phyloP scores from a whole-genome alignment of 768 basidiomycete genomes.

The Boletus sp. region DNA sequence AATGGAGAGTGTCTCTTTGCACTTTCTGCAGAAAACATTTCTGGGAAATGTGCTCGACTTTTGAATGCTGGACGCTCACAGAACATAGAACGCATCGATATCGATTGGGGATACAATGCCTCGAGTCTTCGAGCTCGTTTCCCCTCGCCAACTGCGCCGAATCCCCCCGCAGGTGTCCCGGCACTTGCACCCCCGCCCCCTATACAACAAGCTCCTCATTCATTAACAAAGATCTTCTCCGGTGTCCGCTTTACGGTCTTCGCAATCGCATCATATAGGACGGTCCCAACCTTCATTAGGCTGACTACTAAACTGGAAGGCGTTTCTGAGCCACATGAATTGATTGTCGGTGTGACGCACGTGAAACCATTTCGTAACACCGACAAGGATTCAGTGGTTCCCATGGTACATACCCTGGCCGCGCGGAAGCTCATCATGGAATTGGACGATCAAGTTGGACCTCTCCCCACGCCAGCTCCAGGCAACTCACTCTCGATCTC shows the following conservation, averaged over 20 bases:
- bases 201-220: slow-evolving; percentile 34
- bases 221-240: slow-evolving; percentile 31
- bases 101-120: slow-evolving; percentile 47
- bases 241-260: slow-evolving; percentile 35
- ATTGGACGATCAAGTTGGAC: slow-evolving; percentile 36
- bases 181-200: slow-evolving; percentile 35
- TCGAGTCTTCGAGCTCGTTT: not conserved
- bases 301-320: slow-evolving; percentile 30
- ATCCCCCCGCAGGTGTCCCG: slow-evolving; percentile 7
- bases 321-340: slow-evolving; percentile 11
- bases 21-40: slow-evolving; percentile 41
- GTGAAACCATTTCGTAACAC: slow-evolving; percentile 26
- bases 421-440: slow-evolving; percentile 55
- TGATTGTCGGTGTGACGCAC: slow-evolving; percentile 19
- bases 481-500: slow-evolving; percentile 24
- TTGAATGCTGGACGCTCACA: slow-evolving; percentile 49
- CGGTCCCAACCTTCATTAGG: slow-evolving; percentile 26
- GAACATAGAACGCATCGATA: slow-evolving; percentile 40
- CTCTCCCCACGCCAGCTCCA: slow-evolving; percentile 30
- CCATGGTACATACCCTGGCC: slow-evolving; percentile 50
- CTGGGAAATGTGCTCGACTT: slow-evolving; percentile 46
- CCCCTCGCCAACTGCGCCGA: slow-evolving; percentile 16
- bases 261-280: slow-evolving; percentile 25
- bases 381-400: slow-evolving; percentile 15
- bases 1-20: slow-evolving; percentile 51